Conservation (phyloP, 2,329 filamentous ascomycete species). For the Aureobasidium subglaciale region DNA sequence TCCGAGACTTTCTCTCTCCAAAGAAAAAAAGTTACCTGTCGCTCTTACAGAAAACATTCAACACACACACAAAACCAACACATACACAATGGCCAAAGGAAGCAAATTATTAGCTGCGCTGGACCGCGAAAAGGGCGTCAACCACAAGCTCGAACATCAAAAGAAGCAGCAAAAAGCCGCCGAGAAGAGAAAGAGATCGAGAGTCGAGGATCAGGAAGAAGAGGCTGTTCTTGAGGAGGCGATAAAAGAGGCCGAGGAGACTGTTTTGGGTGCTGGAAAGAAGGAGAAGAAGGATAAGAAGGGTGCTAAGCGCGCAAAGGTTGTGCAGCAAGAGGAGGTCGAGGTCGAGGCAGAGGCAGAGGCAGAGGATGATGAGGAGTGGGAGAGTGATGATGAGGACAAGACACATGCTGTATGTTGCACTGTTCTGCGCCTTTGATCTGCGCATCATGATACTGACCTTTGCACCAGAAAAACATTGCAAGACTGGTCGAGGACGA, state of each 20-base stretch:
- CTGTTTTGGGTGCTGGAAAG: slow-evolving; percentile 18
- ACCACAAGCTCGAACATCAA: slow-evolving; percentile 65
- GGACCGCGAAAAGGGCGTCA: slow-evolving; percentile 52
- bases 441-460: neutral
- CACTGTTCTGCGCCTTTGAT: neutral
- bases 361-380: slow-evolving; percentile 18
- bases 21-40: slow-evolving; percentile 1
- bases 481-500: slow-evolving; percentile 14
- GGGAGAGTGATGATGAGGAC: slow-evolving; percentile 29
- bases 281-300: slow-evolving; percentile 16
- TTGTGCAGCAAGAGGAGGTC: slow-evolving; percentile 22
- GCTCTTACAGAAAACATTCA: neutral
- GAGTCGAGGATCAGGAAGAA: slow-evolving; percentile 26
- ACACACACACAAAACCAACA: neutral
- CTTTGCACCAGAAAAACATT: slow-evolving; percentile 2
- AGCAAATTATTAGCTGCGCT: slow-evolving; percentile 54
- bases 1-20: neutral
- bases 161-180: slow-evolving; percentile 46
- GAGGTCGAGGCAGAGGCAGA: no score
- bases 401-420: slow-evolving; percentile 22
- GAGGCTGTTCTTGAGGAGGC: slow-evolving; percentile 23
- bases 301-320: slow-evolving; percentile 16
- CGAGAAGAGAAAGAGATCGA: slow-evolving; percentile 40
- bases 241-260: slow-evolving; percentile 23
- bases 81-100: slow-evolving; percentile 38